Base-by-base conservation (phyloP, 257 asterid species). In the Solanum lycopersicoides region DNA sequence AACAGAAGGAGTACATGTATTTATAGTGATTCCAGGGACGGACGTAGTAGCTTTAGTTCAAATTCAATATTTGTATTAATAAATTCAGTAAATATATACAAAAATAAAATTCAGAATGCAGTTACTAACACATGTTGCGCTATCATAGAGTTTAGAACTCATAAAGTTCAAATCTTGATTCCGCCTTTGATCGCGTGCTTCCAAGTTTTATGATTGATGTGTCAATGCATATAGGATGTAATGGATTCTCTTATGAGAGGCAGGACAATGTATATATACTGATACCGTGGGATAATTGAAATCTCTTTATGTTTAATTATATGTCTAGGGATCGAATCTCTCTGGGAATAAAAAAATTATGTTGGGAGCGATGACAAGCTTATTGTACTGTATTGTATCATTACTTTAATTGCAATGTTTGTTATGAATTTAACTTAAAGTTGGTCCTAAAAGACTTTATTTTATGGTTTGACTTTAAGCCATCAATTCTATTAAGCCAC, bases 241-340 rank as follows among this genome's bases (percentile, higher is more conserved):
- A 95, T 94, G 98, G 96, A 96, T 86, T 95, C 97, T 18, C 91
- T 94, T n/a, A 94, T 95, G 98, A 92, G 90, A 90, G 94, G 97
- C 30, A 91, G 98, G 90, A 47, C 20, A 14, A 2, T 47, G 18
- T 47, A 47, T 47, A 47, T 47, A 14, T 15, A 14, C 20, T 7
- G 1, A 1, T 1, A 47, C 59, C 0, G 8, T 47, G 20, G 1
- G 3, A 47, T 2, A 20, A 0, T 47, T 47, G 3, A 14, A 0
- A 47, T 47, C 18, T 47, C 59, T 47, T 47, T 14, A 47, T 4
- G 7, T 14, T 47, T 47, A 47, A 14, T 47, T 47, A 14, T 47
- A 47, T 14, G 59, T 13, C 20, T 47, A n/a, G n/a, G n/a, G n/a
- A n/a, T n/a, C n/a, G n/a, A n/a, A n/a, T n/a, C n/a, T n/a, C 3